Base-by-base conservation (phyloP, 139 green algal genomes). In the Tetradesmus obliquus region DNA sequence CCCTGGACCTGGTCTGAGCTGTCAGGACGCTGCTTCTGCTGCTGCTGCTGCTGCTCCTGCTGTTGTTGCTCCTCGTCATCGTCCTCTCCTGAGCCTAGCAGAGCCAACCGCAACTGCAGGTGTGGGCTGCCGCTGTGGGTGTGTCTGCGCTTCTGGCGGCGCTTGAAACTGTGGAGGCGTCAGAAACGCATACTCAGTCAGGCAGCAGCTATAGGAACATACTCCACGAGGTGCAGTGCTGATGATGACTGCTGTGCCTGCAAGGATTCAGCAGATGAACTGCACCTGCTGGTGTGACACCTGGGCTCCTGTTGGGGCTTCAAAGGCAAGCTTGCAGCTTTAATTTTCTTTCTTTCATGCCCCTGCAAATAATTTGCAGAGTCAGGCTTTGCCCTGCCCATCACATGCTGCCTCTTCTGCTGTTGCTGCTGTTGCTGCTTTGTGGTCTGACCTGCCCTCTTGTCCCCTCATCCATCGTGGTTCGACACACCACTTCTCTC, bases 41-140 rank as follows among this genome's bases (percentile, higher is more conserved):
- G 57, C 2, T 60, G 8, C 4, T 79, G 7, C 19, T 79, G 58
- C 24, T 89, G 60, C 24, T 80, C 3, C 60, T 60, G 17, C 76
- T 51, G 76, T n/a, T 82, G 76, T 55, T 15, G 7, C 13, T 81
- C 45, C 9, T 89, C 86, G 22, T 90, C 86, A n/a, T 83, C 86
- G 8, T 90, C 86, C 24, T 58, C 32, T 20, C 53, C 66, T 55
- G 86, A 83, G 3, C 22, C 51, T 5, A 90, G 66, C 12, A 90
- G 51, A 15, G 86, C 79, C 5, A 90, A 71, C 8, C 86, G 76
- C 7, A 71, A 3, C 10, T 90, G 66, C 69, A 90, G 53, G 53
- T 90, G 86, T 1, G 32, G 71, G 60, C 86, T 90, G 13, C 45
- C 24, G 20, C 13, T 55, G 13, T 51, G 54, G 3, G 15, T 8